Evolutionary conservation across 306 rosid species (phyloP).

Genomic region (Rosa lucieae): DNA sequence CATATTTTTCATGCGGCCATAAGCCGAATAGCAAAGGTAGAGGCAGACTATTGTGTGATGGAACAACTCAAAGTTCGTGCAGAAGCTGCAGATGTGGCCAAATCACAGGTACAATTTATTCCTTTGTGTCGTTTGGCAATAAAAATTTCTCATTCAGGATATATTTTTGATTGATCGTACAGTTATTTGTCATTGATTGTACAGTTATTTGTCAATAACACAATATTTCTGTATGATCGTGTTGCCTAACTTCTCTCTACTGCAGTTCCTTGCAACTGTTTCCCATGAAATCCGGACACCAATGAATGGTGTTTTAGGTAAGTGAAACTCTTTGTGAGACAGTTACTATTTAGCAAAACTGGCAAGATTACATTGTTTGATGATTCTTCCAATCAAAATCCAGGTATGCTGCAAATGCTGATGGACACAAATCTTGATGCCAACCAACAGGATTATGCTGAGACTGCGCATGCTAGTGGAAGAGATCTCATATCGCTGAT

Average conservation of each 20-base stretch:
- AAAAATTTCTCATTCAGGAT: slow-evolving; percentile 2
- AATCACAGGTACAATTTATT: slow-evolving; percentile 69
- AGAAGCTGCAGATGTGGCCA: slow-evolving; percentile 98
- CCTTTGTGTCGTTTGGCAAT: slow-evolving; percentile 2
- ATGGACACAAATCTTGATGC: slow-evolving; percentile 89
- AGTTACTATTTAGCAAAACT: slow-evolving; percentile 18
- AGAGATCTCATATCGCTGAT: slow-evolving; percentile 80
- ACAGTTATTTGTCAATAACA: background rate
- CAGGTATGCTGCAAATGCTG: slow-evolving; percentile 97
- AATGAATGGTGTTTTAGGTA: slow-evolving; percentile 98
- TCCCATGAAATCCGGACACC: slow-evolving; percentile 99
- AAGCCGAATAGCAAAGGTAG: slow-evolving; percentile 75
- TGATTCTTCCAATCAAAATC: slow-evolving; percentile 26
- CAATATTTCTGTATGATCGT: slow-evolving; percentile 2
- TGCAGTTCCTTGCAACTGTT: slow-evolving; percentile 95
- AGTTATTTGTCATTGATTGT: background rate
- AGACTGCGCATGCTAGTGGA: slow-evolving; percentile 84
- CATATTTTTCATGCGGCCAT: slow-evolving; percentile 82
- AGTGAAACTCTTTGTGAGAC: slow-evolving; percentile 15
- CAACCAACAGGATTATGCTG: slow-evolving; percentile 77
- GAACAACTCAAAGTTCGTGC: slow-evolving; percentile 68
- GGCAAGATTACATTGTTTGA: slow-evolving; percentile 24
- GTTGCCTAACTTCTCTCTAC: slow-evolving; percentile 22
- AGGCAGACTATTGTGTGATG: slow-evolving; percentile 70
- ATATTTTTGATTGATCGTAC: too few relatives aligned